These are phyloP conservation scores for Geosmithia morbida DNA, from an alignment of 2,329 filamentous ascomycete genomes.

Conservation along the genomic window DNA sequence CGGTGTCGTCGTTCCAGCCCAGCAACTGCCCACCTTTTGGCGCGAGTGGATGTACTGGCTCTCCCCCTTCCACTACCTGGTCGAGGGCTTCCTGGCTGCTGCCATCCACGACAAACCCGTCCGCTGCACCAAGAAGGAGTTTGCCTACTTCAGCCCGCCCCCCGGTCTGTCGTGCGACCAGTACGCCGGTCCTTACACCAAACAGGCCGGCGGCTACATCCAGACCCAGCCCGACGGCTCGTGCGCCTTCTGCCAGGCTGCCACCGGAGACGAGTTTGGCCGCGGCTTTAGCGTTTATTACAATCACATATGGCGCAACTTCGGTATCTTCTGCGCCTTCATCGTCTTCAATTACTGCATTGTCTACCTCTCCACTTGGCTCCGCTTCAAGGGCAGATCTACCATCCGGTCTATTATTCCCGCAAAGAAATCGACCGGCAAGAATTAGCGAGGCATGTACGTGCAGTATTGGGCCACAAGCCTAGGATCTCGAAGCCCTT, in stretches of 20 bases:
- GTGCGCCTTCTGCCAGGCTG: slow-evolving; percentile 52
- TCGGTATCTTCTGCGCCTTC: slow-evolving; percentile 49
- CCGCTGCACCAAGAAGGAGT: slow-evolving; percentile 37
- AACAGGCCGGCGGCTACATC: slow-evolving; percentile 45
- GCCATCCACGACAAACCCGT: slow-evolving; percentile 40
- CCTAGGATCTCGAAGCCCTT: background rate
- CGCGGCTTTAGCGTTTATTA: slow-evolving; percentile 45
- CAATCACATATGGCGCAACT: slow-evolving; percentile 48
- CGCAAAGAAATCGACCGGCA: background rate
- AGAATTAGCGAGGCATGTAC: background rate
- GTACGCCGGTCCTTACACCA: slow-evolving; percentile 40
- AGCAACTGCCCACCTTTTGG: slow-evolving; percentile 48
- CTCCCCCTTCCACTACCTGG: slow-evolving; percentile 52
- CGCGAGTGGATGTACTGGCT: slow-evolving; percentile 50
- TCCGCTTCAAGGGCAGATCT: slow-evolving; percentile 20
- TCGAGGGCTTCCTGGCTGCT: slow-evolving; percentile 46
- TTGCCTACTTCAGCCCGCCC: slow-evolving; percentile 45
- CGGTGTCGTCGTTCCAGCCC: slow-evolving; percentile 52
- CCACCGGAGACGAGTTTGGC: slow-evolving; percentile 45
- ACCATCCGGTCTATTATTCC: slow-evolving; percentile 13
- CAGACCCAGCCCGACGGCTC: slow-evolving; percentile 32
- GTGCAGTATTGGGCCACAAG: background rate
- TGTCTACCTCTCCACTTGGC: slow-evolving; percentile 22
- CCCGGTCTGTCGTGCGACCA: slow-evolving; percentile 42
- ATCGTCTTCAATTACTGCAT: slow-evolving; percentile 45